These are phyloP conservation scores for Sedum album DNA, from an alignment of 164 flowering plant species.

Conservation along the genomic window DNA sequence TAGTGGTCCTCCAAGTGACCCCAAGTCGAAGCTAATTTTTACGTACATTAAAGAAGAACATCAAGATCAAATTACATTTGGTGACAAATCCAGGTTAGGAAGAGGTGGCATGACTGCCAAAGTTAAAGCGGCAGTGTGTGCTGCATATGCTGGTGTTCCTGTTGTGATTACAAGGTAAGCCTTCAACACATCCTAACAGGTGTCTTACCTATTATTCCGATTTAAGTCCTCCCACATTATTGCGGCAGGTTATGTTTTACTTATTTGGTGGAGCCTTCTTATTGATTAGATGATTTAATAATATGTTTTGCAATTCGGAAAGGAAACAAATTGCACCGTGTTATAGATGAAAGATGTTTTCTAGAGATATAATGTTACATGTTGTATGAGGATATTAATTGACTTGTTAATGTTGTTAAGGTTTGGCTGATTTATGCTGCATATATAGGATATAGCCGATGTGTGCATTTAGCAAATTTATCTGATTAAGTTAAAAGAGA, in stretches of 20 bases:
- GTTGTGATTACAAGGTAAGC: conserved; percentile 75
- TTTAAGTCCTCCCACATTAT: neutral
- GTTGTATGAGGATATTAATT: neutral
- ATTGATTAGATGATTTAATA: neutral
- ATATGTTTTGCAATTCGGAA: neutral
- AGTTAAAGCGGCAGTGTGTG: conserved; percentile 80
- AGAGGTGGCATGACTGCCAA: conserved; percentile 96
- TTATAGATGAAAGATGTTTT: neutral
- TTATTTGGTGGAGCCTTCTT: neutral
- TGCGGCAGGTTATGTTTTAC: too few species aligned
- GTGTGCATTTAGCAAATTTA: neutral
- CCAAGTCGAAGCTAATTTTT: conserved; percentile 58
- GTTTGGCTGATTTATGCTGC: neutral
- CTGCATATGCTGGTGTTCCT: conserved; percentile 78
- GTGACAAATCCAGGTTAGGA: conserved; percentile 84
- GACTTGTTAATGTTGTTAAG: neutral
- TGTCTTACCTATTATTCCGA: neutral
- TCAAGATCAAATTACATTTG: conserved; percentile 68
- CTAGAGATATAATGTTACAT: neutral
- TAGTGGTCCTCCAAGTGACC: conserved; percentile 83
- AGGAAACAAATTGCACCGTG: neutral
- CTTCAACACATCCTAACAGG: neutral
- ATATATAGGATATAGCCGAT: neutral
- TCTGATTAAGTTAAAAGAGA: too few species aligned
- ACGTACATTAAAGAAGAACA: conserved; percentile 68